Percentiles rank a stretch among this genome's conserved stretches.
These are phyloP conservation scores for Trametes pubescens DNA, from an alignment of 1,284 basidiomycete genomes.

Conservation along the genomic window DNA sequence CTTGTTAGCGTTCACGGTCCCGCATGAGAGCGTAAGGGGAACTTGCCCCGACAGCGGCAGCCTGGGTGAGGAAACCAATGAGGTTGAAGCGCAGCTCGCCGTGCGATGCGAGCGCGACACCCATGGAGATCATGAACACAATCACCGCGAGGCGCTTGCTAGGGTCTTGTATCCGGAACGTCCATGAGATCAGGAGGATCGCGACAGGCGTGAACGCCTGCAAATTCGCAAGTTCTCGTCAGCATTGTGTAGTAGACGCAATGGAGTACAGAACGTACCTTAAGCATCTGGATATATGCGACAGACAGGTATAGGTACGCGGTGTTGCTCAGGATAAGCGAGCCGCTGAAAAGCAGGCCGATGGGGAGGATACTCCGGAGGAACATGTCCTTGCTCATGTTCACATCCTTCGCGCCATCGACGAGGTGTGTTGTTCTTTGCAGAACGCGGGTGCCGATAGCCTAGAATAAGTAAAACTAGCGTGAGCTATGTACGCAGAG, in stretches of 20 bases:
- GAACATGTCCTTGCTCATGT: slow-evolving; percentile 86
- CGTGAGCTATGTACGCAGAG: background rate
- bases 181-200: slow-evolving; percentile 94
- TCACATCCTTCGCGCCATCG: slow-evolving; percentile 90
- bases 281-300: slow-evolving; percentile 98
- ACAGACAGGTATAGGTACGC: slow-evolving; percentile 94
- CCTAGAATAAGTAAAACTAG: slow-evolving; percentile 50
- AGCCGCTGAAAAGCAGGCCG: slow-evolving; percentile 91
- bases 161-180: slow-evolving; percentile 89
- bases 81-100: slow-evolving; percentile 90
- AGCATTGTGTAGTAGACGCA: background rate
- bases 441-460: slow-evolving; percentile 89
- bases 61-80: slow-evolving; percentile 87
- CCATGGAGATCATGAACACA: slow-evolving; percentile 91
- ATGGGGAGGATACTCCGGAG: slow-evolving; percentile 92
- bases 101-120: slow-evolving; percentile 88
- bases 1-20: slow-evolving; percentile 41
- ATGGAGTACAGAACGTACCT: slow-evolving; percentile 56
- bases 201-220: slow-evolving; percentile 97
- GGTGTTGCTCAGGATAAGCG: slow-evolving; percentile 92
- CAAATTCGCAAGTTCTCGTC: background rate
- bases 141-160: slow-evolving; percentile 84
- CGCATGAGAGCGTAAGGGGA: background rate
- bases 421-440: slow-evolving; percentile 89
- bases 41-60: slow-evolving; percentile 75